These are phyloP conservation scores for Backusella westeae DNA, from an alignment of 192 early-diverging fungal genomes.

Conservation along the genomic window DNA sequence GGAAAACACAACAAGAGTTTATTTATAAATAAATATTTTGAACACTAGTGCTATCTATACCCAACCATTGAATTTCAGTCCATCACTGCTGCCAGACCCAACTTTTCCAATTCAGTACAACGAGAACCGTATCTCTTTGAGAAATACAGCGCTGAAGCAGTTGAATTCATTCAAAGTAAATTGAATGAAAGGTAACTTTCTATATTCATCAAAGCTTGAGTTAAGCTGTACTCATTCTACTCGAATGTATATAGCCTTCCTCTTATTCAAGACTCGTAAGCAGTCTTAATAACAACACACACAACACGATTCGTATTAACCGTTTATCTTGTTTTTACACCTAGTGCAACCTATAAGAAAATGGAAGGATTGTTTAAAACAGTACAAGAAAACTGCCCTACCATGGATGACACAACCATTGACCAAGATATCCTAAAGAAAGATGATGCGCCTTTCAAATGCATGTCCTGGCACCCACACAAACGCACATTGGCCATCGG, in stretches of 20 bases:
- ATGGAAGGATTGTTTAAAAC: background rate
- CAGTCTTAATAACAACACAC: background rate
- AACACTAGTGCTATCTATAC: conserved; percentile 1
- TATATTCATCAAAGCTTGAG: too few relatives aligned
- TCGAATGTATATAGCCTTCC: background rate
- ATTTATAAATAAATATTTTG: background rate
- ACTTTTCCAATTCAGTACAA: background rate
- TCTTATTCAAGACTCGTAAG: conserved; percentile 13
- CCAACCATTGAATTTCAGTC: conserved; percentile 10
- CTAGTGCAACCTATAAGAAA: conserved; percentile 6
- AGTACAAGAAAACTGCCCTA: background rate
- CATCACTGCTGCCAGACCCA: background rate
- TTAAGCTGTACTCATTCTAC: background rate
- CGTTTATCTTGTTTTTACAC: too few relatives aligned
- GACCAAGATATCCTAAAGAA: conserved; percentile 6
- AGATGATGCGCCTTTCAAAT: conserved; percentile 35
- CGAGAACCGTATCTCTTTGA: background rate
- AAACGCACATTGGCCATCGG: conserved; percentile 66
- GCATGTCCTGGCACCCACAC: conserved; percentile 78
- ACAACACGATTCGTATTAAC: background rate
- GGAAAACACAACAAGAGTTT: background rate
- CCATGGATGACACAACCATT: background rate
- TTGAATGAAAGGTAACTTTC: conserved; percentile 4
- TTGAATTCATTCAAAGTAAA: background rate
- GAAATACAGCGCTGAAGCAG: background rate